These are phyloP conservation scores for Teunomyces tritomae DNA, from an alignment of 805 yeast genomes.

Conservation along the genomic window DNA sequence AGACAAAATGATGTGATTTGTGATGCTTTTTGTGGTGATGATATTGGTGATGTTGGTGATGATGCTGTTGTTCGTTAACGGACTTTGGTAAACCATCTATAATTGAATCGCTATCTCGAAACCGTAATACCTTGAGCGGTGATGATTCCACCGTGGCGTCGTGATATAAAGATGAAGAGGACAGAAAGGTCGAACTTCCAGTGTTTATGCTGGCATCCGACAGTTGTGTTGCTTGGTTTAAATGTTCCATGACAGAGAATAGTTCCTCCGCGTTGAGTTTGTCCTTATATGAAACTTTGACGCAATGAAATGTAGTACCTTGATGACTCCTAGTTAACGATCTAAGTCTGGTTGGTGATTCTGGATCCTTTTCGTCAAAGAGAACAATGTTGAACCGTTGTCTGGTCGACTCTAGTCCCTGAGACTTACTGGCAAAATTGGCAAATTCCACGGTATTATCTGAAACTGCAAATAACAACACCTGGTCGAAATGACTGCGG, in stretches of 20 bases:
- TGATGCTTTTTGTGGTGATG: slow-evolving; percentile 1
- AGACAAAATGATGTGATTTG: slow-evolving; percentile 16
- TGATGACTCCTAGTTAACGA: slow-evolving; percentile 2
- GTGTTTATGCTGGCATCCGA: slow-evolving; percentile 12
- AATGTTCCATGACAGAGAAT: slow-evolving; percentile 13
- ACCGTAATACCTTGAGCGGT: slow-evolving; percentile 6
- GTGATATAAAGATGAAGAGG: slow-evolving; percentile 3
- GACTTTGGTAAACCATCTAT: slow-evolving; percentile 6
- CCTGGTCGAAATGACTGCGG: slow-evolving; percentile 16
- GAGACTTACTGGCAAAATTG: slow-evolving; percentile 16
- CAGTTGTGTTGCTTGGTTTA: slow-evolving; percentile 8
- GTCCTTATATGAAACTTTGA: slow-evolving; percentile 20
- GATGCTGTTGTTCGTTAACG: not conserved
- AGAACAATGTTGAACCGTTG: slow-evolving; percentile 21
- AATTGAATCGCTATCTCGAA: slow-evolving; percentile 18
- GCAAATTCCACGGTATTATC: slow-evolving; percentile 19
- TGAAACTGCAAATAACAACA: slow-evolving; percentile 19
- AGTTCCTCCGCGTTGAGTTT: slow-evolving; percentile 17
- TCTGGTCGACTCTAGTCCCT: slow-evolving; percentile 27
- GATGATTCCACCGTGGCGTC: not conserved
- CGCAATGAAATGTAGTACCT: slow-evolving; percentile 18
- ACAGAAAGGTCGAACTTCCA: slow-evolving; percentile 6
- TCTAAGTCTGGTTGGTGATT: slow-evolving; percentile 6
- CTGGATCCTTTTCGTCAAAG: slow-evolving; percentile 18
- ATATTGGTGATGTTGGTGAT: slow-evolving; percentile 1